Percentiles rank a stretch among this genome's conserved stretches.
Evolutionary conservation across 1,139 yeast species (phyloP).

Genomic region (Candida sanyaensis): DNA sequence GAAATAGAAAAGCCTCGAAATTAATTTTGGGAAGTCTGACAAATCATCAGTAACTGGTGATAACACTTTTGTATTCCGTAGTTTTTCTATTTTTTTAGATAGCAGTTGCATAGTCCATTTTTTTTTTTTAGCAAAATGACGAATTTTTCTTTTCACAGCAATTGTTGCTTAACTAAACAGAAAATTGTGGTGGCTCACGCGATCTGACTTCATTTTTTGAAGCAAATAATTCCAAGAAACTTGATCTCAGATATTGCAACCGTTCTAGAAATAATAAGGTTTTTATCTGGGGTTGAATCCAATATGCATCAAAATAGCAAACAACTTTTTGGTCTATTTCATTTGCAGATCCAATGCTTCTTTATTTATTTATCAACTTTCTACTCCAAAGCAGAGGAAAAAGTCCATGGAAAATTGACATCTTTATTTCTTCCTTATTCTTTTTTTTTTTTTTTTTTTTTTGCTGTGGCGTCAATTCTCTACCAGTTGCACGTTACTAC

Average conservation of each 20-base stretch:
- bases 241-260: background rate
- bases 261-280: background rate
- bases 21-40: no score
- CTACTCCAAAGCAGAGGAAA: no score
- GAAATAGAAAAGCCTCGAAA: no score
- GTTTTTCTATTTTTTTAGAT: no score
- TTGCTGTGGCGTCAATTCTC: background rate
- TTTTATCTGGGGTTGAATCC: background rate
- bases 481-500: background rate
- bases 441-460: background rate
- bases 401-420: no score
- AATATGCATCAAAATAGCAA: background rate
- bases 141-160: background rate
- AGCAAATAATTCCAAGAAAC: background rate
- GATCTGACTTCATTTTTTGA: background rate
- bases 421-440: no score
- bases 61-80: no score
- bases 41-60: no score
- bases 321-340: background rate
- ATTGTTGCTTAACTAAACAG: background rate
- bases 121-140: background rate
- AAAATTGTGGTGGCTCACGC: conserved; percentile 1
- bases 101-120: no score
- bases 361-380: no score
- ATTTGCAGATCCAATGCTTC: no score